phyloP scores from a whole-genome alignment of 1,284 basidiomycete genomes.

The Ceratobasidium sp. region DNA sequence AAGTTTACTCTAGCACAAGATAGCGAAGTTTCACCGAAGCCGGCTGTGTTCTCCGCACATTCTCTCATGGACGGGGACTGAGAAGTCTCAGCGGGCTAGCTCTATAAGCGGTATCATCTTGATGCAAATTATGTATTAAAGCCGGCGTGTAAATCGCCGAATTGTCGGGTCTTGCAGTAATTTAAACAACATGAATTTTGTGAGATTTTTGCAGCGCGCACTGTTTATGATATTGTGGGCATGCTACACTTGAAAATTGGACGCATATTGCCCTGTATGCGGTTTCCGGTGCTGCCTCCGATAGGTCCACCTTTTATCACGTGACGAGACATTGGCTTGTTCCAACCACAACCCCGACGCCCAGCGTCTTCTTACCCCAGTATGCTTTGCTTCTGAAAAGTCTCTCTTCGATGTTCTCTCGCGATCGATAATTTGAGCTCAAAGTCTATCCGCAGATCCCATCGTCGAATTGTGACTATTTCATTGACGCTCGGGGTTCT shows the following conservation, averaged over 20 bases:
- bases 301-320: background rate
- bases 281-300: background rate
- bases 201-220: too few species aligned
- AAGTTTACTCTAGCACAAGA: too few species aligned
- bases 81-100: too few species aligned
- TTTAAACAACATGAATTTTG: too few species aligned
- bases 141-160: too few species aligned
- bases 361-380: background rate
- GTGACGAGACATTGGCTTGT: background rate
- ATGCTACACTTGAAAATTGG: too few species aligned
- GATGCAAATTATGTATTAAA: too few species aligned
- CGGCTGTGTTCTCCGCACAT: background rate
- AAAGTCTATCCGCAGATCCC: background rate
- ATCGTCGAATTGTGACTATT: background rate
- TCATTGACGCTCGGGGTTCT: slow-evolving; percentile 21
- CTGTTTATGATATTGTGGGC: too few species aligned
- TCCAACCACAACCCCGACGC: background rate
- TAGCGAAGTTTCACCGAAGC: background rate
- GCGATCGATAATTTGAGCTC: background rate
- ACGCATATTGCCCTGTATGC: background rate
- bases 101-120: too few species aligned
- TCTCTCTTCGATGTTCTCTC: background rate
- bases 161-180: too few species aligned
- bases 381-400: background rate
- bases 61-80: too few species aligned